phyloP scores from a whole-genome alignment of 495 filamentous ascomycete species.

The Neurospora sp. region DNA sequence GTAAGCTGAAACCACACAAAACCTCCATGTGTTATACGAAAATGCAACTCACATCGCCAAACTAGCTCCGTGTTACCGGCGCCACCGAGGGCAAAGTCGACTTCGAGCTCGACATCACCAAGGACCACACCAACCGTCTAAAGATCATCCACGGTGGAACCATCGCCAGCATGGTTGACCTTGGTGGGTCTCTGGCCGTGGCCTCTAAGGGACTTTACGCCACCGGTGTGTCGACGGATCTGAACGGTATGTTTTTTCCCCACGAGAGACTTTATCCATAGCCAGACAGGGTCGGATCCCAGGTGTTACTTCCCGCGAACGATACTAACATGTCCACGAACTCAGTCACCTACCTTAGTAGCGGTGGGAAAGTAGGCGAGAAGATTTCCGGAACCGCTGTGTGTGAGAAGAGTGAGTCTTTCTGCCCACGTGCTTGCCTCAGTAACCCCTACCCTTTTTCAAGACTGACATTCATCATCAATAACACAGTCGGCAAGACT shows the following conservation, averaged over 20 bases:
- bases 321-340: neutral
- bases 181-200: constrained; percentile 87
- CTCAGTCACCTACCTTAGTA: constrained; percentile 79
- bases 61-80: constrained; percentile 63
- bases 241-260: constrained; percentile 54
- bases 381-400: constrained; percentile 54
- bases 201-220: constrained; percentile 80
- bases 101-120: constrained; percentile 77
- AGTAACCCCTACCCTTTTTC: too few relatives aligned
- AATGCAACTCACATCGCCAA: neutral
- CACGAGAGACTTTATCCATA: neutral
- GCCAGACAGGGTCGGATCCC: neutral
- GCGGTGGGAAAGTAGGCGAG: constrained; percentile 77
- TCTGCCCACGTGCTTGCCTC: too few relatives aligned
- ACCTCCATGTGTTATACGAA: too few relatives aligned
- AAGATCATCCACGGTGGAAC: constrained; percentile 90
- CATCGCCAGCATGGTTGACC: constrained; percentile 90
- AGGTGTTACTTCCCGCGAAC: neutral
- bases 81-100: constrained; percentile 71
- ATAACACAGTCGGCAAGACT: constrained; percentile 72
- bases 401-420: constrained; percentile 73
- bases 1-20: too few relatives aligned
- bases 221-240: constrained; percentile 87
- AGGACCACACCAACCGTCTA: constrained; percentile 87
- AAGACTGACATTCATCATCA: neutral